Evolutionary conservation across 2,329 filamentous ascomycete genomes (phyloP).

Genomic region (Leptographium flavum): DNA sequence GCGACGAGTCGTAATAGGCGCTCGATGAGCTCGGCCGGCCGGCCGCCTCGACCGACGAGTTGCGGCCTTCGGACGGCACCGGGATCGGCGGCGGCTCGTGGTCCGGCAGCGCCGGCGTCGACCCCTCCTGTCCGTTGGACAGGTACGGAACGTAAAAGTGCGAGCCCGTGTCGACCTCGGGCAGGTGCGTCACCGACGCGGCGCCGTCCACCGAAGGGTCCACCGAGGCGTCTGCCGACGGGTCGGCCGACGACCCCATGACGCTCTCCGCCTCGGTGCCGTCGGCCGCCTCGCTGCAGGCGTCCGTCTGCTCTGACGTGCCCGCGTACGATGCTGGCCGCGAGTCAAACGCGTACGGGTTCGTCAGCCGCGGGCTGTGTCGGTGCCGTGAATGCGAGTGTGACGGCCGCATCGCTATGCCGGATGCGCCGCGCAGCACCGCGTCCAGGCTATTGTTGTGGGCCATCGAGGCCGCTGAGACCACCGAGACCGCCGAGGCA

Average conservation of each 20-base stretch:
- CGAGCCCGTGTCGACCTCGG: slow-evolving; percentile 35
- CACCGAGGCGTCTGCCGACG: slow-evolving; percentile 10
- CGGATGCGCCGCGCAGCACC: not conserved
- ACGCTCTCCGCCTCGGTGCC: not conserved
- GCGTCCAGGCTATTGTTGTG: slow-evolving; percentile 2
- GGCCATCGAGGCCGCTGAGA: not conserved
- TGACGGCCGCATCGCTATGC: not conserved
- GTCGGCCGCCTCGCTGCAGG: not conserved
- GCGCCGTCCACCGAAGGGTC: not conserved
- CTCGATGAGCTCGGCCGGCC: slow-evolving; percentile 19
- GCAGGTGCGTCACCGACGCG: slow-evolving; percentile 22
- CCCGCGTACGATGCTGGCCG: slow-evolving; percentile 16
- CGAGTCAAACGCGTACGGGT: slow-evolving; percentile 12
- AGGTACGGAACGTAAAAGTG: slow-evolving; percentile 36
- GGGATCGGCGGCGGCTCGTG: slow-evolving; percentile 39
- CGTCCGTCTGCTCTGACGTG: slow-evolving; percentile 17
- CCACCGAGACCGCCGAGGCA: no score
- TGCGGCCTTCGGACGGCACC: slow-evolving; percentile 5
- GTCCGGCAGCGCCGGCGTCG: slow-evolving; percentile 23
- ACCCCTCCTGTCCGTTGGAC: slow-evolving; percentile 15
- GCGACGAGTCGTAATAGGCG: slow-evolving; percentile 27
- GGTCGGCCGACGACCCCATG: no score
- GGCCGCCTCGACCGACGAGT: slow-evolving; percentile 18
- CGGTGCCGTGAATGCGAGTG: not conserved
- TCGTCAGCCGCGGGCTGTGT: not conserved